phyloP scores from a whole-genome alignment of 2,329 filamentous ascomycete species.

The Myriosclerotinia curreyana region DNA sequence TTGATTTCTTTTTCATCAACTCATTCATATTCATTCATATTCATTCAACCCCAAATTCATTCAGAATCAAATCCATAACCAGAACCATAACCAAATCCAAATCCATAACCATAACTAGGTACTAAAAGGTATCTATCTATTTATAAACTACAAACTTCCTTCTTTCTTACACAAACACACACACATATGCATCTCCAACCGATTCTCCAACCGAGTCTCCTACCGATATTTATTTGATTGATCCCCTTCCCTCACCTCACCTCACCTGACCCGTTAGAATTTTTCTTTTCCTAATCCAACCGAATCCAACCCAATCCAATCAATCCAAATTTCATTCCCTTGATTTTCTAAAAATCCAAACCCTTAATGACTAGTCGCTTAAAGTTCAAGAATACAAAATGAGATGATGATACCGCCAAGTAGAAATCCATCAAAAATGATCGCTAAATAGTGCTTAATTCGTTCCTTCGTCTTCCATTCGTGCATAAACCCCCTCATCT shows the following conservation, averaged over 20 bases:
- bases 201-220: too few relatives aligned
- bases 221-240: not conserved
- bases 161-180: not conserved
- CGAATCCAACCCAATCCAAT: not conserved
- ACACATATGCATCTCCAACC: too few relatives aligned
- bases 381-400: not conserved
- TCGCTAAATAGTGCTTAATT: not conserved
- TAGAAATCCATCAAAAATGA: not conserved
- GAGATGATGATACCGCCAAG: not conserved
- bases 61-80: too few relatives aligned
- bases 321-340: not conserved
- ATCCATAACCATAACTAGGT: too few relatives aligned
- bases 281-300: not conserved
- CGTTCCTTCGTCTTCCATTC: not conserved
- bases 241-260: too few relatives aligned
- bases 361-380: too few relatives aligned
- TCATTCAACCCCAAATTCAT: not conserved
- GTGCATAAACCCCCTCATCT: slow-evolving; percentile 2
- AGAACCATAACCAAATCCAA: too few relatives aligned
- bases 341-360: not conserved
- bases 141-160: slow-evolving; percentile 10
- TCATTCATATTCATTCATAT: too few relatives aligned
- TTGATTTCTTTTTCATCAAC: not conserved
- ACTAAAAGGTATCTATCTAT: too few relatives aligned
- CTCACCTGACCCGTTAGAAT: too few relatives aligned